These are phyloP conservation scores for Globisporangium acanthophoron DNA, from an alignment of 352 stramenopile genomes.

Conservation along the genomic window DNA sequence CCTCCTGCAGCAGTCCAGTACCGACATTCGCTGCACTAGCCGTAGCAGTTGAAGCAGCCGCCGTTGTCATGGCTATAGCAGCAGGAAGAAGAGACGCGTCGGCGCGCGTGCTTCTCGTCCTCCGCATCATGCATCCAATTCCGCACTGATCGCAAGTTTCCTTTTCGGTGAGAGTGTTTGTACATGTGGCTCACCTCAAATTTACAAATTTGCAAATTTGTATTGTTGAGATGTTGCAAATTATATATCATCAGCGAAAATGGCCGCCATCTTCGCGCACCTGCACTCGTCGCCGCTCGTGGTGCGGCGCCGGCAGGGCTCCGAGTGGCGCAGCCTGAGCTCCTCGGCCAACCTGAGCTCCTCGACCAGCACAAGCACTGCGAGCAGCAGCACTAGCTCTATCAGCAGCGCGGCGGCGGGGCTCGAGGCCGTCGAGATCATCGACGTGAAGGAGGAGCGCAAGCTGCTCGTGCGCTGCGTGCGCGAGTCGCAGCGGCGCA, in stretches of 20 bases:
- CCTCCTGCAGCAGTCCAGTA: neutral
- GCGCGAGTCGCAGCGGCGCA: constrained; percentile 51
- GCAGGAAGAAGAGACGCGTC: neutral
- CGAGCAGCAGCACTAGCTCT: neutral
- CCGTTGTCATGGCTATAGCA: neutral
- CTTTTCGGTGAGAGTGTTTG: neutral
- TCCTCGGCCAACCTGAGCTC: constrained; percentile 25
- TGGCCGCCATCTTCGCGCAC: constrained; percentile 64
- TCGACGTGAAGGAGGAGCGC: constrained; percentile 76
- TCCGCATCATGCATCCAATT: neutral
- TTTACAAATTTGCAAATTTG: no score
- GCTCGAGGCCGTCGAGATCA: constrained; percentile 79
- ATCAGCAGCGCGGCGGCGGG: constrained; percentile 23
- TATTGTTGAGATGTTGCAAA: no score
- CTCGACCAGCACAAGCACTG: neutral
- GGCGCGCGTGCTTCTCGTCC: no score
- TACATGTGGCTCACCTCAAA: no score
- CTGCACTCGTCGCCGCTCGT: constrained; percentile 82
- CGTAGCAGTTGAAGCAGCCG: neutral
- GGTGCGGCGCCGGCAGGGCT: constrained; percentile 48
- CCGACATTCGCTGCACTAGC: neutral
- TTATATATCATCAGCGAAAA: neutral
- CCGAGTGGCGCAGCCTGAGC: constrained; percentile 60
- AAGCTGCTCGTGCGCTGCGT: constrained; percentile 69
- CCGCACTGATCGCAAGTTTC: neutral